Percentiles rank a stretch among this genome's conserved stretches.
These are phyloP conservation scores for Mortierella sp. DNA, from an alignment of 371 early-diverging fungal genomes.

Conservation along the genomic window DNA sequence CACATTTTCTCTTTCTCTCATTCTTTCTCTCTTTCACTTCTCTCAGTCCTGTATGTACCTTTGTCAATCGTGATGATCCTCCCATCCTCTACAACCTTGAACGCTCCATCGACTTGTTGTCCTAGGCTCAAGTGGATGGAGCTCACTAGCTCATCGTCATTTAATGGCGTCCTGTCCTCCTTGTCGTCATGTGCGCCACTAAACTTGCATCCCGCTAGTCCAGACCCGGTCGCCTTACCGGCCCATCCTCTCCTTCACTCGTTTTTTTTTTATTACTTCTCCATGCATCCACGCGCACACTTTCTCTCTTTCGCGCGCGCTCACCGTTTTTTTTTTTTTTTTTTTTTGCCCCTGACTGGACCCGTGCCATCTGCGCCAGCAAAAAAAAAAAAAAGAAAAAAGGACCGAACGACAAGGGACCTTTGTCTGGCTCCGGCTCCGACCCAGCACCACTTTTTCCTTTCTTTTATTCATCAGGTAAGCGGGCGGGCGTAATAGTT, in stretches of 20 bases:
- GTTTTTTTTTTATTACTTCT: neutral
- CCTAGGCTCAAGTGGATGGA: too few relatives aligned
- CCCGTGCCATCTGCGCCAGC: neutral
- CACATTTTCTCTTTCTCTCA: slow-evolving; percentile 1
- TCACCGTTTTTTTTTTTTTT: neutral
- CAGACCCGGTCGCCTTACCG: neutral
- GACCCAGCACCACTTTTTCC: too few relatives aligned
- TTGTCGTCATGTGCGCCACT: neutral
- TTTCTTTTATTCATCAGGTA: too few relatives aligned
- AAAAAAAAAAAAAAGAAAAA: neutral
- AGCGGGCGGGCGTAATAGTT: too few relatives aligned
- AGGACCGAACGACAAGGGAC: too few relatives aligned
- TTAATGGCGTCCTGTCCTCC: neutral
- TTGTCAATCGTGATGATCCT: neutral
- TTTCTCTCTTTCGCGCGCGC: neutral
- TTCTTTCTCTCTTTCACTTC: neutral
- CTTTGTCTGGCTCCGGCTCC: too few relatives aligned
- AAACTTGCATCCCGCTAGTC: neutral
- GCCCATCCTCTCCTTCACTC: neutral
- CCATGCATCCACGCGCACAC: neutral
- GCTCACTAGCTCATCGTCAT: too few relatives aligned
- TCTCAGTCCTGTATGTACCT: neutral
- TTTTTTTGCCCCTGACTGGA: neutral
- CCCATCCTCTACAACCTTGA: neutral
- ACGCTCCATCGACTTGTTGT: too few relatives aligned